Base-by-base conservation (phyloP, 2,329 filamentous ascomycete genomes). In the Clonostachys rosea region DNA sequence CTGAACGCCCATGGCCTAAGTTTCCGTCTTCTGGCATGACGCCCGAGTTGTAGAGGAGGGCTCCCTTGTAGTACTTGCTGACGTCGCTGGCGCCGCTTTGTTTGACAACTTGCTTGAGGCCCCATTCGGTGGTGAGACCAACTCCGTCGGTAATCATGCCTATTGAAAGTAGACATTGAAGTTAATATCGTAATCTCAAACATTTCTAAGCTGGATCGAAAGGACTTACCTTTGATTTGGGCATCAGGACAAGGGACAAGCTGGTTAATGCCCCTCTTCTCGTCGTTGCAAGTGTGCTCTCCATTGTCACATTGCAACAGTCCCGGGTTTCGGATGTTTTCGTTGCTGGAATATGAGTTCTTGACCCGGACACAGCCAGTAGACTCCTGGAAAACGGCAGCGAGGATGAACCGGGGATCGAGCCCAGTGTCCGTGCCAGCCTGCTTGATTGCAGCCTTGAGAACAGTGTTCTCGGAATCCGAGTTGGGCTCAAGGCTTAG, bases 21-120 rank as follows among this genome's bases (percentile, higher is more conserved):
- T 70, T 65, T 2, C 57, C 57, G 5, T 52, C 54, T 1, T 53
- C 9, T 36, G 55, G 58, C 18, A 70, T 54, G 0, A 57, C 59
- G 37, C 68, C 68, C 0, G 68, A 70, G 54, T 71, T 71, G 56
- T 71, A 71, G 42, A 63, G 56, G 24, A 67, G 56, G 7, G 68
- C 66, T 17, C 62, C 67, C 42, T 59, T 60, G 51, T 63, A 65
- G 52, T 58, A 63, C 16, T 44, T 54, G 30, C 55, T 54, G 30
- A 54, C 61, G 12, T 59, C 60, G 4, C 46, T 50, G 24, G 49
- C 51, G 16, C 57, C 58, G 18, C 58, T 50, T 46, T 59, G 44
- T 17, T 56, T 56, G 36, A 68, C 53, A 48, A 60, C 59, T 43
- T 61, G 48, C 45, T 61, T 54, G 33, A 68, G 60, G 34, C 68